A percentile compares a stretch with the other conserved stretches of the same genome.
phyloP scores from a whole-genome alignment of 495 filamentous ascomycete species.

The Hypoxylon fuscum region DNA sequence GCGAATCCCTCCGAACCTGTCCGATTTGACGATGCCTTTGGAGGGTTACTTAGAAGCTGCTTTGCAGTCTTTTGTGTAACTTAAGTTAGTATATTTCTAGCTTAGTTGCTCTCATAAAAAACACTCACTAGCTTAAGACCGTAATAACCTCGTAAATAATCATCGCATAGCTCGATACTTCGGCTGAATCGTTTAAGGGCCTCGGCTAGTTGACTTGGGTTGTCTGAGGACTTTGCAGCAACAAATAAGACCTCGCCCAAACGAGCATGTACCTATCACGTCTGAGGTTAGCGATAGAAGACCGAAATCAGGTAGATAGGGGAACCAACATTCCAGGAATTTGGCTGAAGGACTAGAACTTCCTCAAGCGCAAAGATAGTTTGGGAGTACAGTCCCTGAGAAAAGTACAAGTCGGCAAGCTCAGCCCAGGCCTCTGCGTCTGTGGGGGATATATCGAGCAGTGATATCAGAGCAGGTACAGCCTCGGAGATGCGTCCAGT shows the following conservation, averaged over 20 bases:
- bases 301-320: constrained; percentile 5
- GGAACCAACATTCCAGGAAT: constrained; percentile 88
- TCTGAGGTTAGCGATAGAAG: constrained; percentile 34
- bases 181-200: constrained; percentile 85
- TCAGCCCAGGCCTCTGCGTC: constrained; percentile 96
- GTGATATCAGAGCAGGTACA: constrained; percentile 72
- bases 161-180: constrained; percentile 91
- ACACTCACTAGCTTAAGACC: constrained; percentile 80
- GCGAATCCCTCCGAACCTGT: constrained; percentile 51
- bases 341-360: constrained; percentile 84
- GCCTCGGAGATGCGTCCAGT: constrained; percentile 75
- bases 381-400: constrained; percentile 78
- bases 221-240: constrained; percentile 60
- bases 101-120: not conserved
- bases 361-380: constrained; percentile 92
- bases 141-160: constrained; percentile 91
- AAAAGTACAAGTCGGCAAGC: constrained; percentile 83
- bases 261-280: constrained; percentile 79
- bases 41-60: constrained; percentile 46
- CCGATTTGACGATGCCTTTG: constrained; percentile 44
- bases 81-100: constrained; percentile 16
- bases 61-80: constrained; percentile 49
- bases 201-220: constrained; percentile 66
- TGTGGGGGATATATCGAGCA: constrained; percentile 85
- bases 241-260: constrained; percentile 85